A percentile compares a stretch with the other conserved stretches of the same genome.
Conservation (phyloP, 2,329 filamentous ascomycete species). For the Monosporascus ibericus region DNA sequence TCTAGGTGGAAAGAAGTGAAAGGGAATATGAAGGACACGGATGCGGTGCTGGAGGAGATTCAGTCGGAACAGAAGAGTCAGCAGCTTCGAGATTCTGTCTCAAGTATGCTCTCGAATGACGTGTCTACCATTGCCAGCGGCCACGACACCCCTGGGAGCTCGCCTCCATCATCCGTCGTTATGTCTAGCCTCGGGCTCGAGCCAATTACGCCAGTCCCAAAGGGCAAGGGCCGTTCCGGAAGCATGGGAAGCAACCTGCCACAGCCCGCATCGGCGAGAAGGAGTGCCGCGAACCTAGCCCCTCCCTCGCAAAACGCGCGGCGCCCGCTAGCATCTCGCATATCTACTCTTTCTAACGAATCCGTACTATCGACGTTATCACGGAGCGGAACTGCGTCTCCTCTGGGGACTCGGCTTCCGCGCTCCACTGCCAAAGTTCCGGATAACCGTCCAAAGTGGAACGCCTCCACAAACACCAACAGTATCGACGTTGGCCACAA, state of each 20-base stretch:
- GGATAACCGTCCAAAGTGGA: conserved; percentile 67
- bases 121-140: conserved; percentile 64
- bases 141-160: conserved; percentile 65
- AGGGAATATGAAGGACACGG: conserved; percentile 70
- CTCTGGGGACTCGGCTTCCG: conserved; percentile 36
- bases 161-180: conserved; percentile 55
- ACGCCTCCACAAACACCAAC: conserved; percentile 55
- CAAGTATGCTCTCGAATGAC: conserved; percentile 82
- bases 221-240: conserved; percentile 41
- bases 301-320: conserved; percentile 33
- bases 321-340: conserved; percentile 36
- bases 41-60: conserved; percentile 68
- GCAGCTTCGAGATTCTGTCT: conserved; percentile 85
- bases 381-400: conserved; percentile 43
- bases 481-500: conserved; percentile 63
- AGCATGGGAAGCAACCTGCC: conserved; percentile 40
- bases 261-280: conserved; percentile 33
- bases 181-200: conserved; percentile 51
- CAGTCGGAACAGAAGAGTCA: conserved; percentile 57
- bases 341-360: conserved; percentile 37
- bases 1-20: conserved; percentile 74
- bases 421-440: conserved; percentile 39
- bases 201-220: conserved; percentile 37
- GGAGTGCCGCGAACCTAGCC: conserved; percentile 41
- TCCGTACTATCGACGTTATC: conserved; percentile 28